Percentiles rank a stretch among this genome's conserved stretches.
Evolutionary conservation across 345 rosid genomes (phyloP).

Genomic region (Dipteronia dyeriana): DNA sequence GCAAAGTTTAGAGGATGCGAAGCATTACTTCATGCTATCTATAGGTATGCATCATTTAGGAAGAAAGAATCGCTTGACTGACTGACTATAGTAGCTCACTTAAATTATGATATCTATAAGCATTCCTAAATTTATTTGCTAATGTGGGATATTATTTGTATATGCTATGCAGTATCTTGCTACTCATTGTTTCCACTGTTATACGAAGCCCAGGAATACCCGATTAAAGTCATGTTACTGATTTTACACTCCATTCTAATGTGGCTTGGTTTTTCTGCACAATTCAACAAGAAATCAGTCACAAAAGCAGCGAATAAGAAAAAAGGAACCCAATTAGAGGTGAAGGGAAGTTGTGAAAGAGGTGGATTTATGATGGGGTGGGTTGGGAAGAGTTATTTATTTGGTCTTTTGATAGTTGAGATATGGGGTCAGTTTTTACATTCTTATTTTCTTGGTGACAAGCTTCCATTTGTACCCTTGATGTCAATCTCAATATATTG

Average conservation of each 20-base stretch:
- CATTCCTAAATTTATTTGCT: constrained; percentile 5
- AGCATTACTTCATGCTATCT: constrained; percentile 75
- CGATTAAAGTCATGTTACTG: constrained; percentile 74
- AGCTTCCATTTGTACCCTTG: constrained; percentile 73
- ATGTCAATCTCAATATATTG: constrained; percentile 76
- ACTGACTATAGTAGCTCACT: neutral
- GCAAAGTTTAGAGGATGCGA: constrained; percentile 79
- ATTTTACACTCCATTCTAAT: constrained; percentile 54
- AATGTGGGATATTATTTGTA: constrained; percentile 14
- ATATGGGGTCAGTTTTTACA: constrained; percentile 70
- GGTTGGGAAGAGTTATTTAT: constrained; percentile 50
- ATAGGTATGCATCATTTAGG: constrained; percentile 49
- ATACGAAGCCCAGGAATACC: constrained; percentile 74
- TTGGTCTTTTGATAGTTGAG: constrained; percentile 70
- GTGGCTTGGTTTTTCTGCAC: constrained; percentile 57
- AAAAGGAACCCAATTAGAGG: constrained; percentile 15
- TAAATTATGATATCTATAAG: neutral
- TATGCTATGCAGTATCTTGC: constrained; percentile 62
- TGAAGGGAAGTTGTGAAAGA: constrained; percentile 21
- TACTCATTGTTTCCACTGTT: constrained; percentile 89
- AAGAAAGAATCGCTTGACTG: neutral
- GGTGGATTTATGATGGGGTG: constrained; percentile 49
- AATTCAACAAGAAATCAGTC: constrained; percentile 22
- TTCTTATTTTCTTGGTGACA: constrained; percentile 64
- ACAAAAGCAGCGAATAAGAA: constrained; percentile 18